Base-by-base conservation (phyloP, 305 asterid species). In the Rubia balearica region DNA sequence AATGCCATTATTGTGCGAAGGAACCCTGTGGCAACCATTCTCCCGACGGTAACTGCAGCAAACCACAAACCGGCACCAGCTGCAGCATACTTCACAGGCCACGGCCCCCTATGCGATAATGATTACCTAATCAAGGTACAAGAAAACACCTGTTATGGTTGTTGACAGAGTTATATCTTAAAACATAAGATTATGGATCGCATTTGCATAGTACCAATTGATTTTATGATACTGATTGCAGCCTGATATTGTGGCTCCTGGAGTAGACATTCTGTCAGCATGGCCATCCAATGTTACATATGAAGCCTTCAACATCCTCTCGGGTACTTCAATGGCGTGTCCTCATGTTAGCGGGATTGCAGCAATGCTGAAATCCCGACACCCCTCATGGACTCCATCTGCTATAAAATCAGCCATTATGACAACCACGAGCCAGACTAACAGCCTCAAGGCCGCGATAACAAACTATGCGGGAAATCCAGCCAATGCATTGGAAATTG, bases 241-340 rank as follows among this genome's bases (percentile, higher is more conserved):
- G 98, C 98, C 98, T 8, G 98, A 92, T 75, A 81, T 88, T 56
- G 82, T 88, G 22, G 96, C 98, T 71, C 98, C 96, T 8, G 98
- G 98, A 43, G 96, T 86, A n/a, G 76, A 82, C 11, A 91, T 91
- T 79, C 89, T 89, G 13, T 96, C 98, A 8, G 89, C 98, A 16
- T 88, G 98, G 96, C 90, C 87, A 16, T 74, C 81, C 33, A 80
- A 75, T 57, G 81, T 57, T 51, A 53, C 69, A 14, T 8, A 45
- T 0, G 81, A 74, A 45, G 77, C 55, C 67, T 91, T 78, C 75
- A 59, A 82, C 82, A 72, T 92, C 53, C 78, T 89, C 69, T 92
- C 98, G 0, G 98, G 98, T 65, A 88, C 98, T 21, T 92, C 98
- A 67, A 88, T 90, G 96, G 51, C 98, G 12, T 89, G 94, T 72